These are phyloP conservation scores for Chaetomiaceae sp. DNA, from an alignment of 2,329 filamentous ascomycete genomes.

Conservation along the genomic window DNA sequence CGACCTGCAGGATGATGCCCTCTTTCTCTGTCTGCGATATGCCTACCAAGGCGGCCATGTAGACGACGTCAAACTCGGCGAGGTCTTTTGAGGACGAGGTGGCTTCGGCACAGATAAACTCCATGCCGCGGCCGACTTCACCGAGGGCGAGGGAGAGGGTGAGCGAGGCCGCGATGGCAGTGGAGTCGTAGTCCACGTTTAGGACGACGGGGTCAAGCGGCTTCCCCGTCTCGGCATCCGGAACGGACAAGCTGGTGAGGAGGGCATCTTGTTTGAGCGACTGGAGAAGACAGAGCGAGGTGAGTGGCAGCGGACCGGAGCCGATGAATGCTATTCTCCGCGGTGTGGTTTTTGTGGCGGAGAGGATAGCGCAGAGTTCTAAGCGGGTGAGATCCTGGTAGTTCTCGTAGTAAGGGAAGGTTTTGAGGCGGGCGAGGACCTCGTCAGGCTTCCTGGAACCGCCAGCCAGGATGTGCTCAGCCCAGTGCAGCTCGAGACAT, in stretches of 20 bases:
- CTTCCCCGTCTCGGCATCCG: not conserved
- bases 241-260: not conserved
- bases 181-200: conserved; percentile 22
- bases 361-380: conserved; percentile 40
- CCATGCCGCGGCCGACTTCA: conserved; percentile 18
- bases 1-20: conserved; percentile 35
- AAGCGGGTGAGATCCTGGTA: conserved; percentile 45
- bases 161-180: conserved; percentile 21
- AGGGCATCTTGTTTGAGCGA: conserved; percentile 28
- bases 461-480: conserved; percentile 32
- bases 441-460: conserved; percentile 15
- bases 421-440: conserved; percentile 29
- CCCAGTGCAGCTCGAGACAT: conserved; percentile 43
- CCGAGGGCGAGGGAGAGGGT: conserved; percentile 19
- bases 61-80: conserved; percentile 41
- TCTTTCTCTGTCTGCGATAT: conserved; percentile 39
- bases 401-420: conserved; percentile 47
- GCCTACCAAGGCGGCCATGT: conserved; percentile 48
- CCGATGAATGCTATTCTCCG: conserved; percentile 44
- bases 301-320: conserved; percentile 47
- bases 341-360: conserved; percentile 32
- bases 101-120: conserved; percentile 33
- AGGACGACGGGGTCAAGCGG: conserved; percentile 15
- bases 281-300: conserved; percentile 41
- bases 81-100: conserved; percentile 27